Conservation (phyloP, 139 green algal species). For the Closterium sp. region DNA sequence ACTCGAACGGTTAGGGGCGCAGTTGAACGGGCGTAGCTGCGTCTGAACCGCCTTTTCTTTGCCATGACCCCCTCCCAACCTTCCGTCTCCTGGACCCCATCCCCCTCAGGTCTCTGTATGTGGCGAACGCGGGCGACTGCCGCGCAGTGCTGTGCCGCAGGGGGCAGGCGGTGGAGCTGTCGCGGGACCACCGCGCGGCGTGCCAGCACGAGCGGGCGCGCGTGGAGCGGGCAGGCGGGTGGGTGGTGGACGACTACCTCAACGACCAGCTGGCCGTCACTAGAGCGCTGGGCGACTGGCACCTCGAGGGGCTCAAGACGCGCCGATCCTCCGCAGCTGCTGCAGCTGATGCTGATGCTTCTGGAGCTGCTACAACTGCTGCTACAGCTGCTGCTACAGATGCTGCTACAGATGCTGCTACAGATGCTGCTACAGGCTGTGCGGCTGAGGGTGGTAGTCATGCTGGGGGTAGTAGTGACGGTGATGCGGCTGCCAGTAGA, state of each 20-base stretch:
- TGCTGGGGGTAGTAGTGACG: neutral
- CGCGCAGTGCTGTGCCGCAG: slow-evolving; percentile 52
- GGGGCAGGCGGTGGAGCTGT: slow-evolving; percentile 55
- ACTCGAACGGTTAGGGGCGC: too few species aligned
- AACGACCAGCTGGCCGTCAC: slow-evolving; percentile 57
- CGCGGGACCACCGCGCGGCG: slow-evolving; percentile 55
- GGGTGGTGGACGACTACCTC: slow-evolving; percentile 58
- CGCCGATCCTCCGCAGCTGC: neutral
- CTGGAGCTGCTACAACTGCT: neutral
- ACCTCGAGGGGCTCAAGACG: slow-evolving; percentile 44
- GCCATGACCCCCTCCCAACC: too few species aligned
- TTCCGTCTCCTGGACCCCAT: neutral
- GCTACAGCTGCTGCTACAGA: neutral
- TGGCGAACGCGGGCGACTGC: slow-evolving; percentile 63
- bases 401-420: neutral
- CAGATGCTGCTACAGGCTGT: neutral
- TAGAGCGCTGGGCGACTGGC: slow-evolving; percentile 59
- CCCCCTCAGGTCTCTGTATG: slow-evolving; percentile 40
- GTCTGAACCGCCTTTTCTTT: neutral
- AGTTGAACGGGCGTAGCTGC: too few species aligned
- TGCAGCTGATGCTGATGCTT: neutral
- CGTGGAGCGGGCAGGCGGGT: slow-evolving; percentile 51
- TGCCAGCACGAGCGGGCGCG: slow-evolving; percentile 43
- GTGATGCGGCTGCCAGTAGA: neutral
- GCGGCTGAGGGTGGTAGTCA: neutral